Evolutionary conservation across 768 basidiomycete genomes (phyloP).

Genomic region (Lenzites betulinus): DNA sequence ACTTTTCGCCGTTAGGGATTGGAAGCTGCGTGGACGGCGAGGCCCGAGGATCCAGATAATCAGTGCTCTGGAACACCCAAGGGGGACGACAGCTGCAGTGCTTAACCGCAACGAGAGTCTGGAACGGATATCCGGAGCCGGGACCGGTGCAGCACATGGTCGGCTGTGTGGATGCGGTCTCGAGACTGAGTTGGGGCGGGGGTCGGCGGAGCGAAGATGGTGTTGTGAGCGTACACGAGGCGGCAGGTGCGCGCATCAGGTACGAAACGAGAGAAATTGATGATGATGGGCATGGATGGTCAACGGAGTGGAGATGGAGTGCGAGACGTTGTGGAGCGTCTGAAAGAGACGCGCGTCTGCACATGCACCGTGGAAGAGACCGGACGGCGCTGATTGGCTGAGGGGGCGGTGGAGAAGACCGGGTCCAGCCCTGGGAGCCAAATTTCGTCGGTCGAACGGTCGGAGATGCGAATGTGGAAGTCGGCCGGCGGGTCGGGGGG

Average conservation of each 20-base stretch:
- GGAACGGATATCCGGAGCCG: neutral
- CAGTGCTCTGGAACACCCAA: neutral
- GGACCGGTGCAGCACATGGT: neutral
- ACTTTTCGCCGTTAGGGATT: neutral
- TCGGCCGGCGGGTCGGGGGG: neutral
- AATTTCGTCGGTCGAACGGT: slow-evolving; percentile 3
- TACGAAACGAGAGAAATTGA: neutral
- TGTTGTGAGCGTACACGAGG: neutral
- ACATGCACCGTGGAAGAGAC: neutral
- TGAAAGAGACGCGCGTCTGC: neutral
- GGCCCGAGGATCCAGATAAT: no score
- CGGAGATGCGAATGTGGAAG: neutral
- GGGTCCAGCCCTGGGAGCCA: neutral
- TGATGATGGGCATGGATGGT: neutral
- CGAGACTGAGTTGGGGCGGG: slow-evolving; percentile 2
- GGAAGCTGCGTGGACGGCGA: neutral
- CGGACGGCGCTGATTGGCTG: slow-evolving; percentile 10
- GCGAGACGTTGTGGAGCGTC: neutral
- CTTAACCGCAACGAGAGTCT: no score
- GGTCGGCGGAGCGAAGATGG: neutral
- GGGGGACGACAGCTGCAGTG: no score
- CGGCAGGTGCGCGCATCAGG: neutral
- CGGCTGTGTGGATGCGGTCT: neutral
- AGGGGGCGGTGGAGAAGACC: neutral
- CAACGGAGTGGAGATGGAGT: neutral